Conservation (phyloP, 306 rosid species). For the Trichosanthes truncata region DNA sequence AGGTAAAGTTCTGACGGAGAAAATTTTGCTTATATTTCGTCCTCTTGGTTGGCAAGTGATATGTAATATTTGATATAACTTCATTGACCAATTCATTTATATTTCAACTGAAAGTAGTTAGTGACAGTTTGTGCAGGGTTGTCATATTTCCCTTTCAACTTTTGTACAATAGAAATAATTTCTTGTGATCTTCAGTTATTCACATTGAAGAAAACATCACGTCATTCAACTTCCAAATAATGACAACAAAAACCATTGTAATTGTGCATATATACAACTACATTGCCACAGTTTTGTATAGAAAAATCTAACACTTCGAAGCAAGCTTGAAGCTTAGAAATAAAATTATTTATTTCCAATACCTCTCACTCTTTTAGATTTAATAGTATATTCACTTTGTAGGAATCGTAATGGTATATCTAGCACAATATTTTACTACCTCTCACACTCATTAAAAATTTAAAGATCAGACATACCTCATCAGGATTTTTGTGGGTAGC, state of each 20-base stretch:
- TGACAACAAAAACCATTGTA: neutral
- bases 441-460: neutral
- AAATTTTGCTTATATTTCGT: neutral
- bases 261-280: neutral
- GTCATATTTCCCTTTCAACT: neutral
- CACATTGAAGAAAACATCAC: neutral
- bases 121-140: neutral
- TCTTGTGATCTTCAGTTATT: neutral
- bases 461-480: conserved; percentile 40
- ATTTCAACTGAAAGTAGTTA: neutral
- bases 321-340: neutral
- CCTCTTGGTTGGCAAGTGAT: neutral
- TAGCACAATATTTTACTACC: conserved; percentile 8
- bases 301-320: neutral
- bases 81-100: neutral
- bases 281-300: neutral
- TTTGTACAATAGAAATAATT: neutral
- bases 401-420: neutral
- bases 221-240: neutral
- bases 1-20: neutral
- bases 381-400: neutral
- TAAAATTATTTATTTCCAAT: neutral
- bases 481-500: conserved; percentile 44
- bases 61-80: neutral
- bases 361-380: neutral